Evolutionary conservation across 129 eudicot species (phyloP).

Genomic region (Tagetes patula): DNA sequence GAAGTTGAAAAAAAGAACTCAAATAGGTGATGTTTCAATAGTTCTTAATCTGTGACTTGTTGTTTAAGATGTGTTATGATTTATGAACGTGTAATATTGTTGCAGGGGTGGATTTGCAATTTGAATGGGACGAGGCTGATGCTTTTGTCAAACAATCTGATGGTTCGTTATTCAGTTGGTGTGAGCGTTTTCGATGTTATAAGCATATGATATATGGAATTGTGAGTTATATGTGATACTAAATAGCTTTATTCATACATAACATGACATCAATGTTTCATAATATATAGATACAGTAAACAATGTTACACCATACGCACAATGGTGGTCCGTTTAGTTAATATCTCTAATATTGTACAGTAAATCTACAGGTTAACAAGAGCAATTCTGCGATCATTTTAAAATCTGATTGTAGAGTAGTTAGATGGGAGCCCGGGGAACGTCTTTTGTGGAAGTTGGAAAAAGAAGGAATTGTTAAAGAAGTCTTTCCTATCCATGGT

Average conservation of each 20-base stretch:
- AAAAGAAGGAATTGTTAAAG: constrained; percentile 62
- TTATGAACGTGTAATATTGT: constrained; percentile 20
- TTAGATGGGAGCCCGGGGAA: constrained; percentile 73
- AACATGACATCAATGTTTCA: constrained; percentile 12
- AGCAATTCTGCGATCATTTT: constrained; percentile 36
- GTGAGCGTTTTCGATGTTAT: constrained; percentile 82
- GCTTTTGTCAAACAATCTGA: constrained; percentile 74
- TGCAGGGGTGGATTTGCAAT: constrained; percentile 86
- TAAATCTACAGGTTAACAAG: constrained; percentile 56
- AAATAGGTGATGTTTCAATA: constrained; percentile 50
- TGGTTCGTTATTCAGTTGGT: constrained; percentile 97
- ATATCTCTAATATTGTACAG: neutral
- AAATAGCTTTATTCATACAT: neutral
- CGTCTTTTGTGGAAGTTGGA: constrained; percentile 69
- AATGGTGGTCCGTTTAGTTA: neutral
- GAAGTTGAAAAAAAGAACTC: constrained; percentile 70
- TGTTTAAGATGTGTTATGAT: constrained; percentile 16
- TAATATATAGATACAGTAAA: neutral
- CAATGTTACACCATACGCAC: neutral
- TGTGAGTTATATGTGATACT: constrained; percentile 44
- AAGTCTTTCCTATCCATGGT: constrained; percentile 95
- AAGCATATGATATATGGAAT: constrained; percentile 73
- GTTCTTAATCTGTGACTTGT: neutral
- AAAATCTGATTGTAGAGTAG: constrained; percentile 39
- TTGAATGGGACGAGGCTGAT: constrained; percentile 86